Conservation (phyloP, 1,284 basidiomycete species). For the Ceratobasidium sp. region DNA sequence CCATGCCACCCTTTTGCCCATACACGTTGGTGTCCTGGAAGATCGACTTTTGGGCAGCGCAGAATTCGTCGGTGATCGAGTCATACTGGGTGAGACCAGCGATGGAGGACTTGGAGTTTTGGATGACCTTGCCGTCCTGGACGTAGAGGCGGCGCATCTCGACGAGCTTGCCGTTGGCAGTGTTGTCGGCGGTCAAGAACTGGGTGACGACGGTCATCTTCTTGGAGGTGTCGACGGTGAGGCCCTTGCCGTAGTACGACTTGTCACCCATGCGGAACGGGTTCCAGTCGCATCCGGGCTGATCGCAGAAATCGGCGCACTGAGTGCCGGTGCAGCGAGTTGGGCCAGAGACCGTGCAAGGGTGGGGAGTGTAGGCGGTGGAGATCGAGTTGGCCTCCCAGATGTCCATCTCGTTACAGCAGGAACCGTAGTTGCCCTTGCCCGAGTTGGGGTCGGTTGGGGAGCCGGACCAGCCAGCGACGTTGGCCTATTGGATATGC, state of each 20-base stretch:
- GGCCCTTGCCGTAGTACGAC: constrained; percentile 56
- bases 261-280: constrained; percentile 60
- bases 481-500: no score
- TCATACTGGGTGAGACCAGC: constrained; percentile 48
- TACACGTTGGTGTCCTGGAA: constrained; percentile 57
- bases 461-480: constrained; percentile 32
- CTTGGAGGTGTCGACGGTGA: constrained; percentile 57
- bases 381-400: constrained; percentile 41
- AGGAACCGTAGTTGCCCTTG: constrained; percentile 39
- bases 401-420: constrained; percentile 42
- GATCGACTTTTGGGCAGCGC: constrained; percentile 53
- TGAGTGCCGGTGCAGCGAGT: no score
- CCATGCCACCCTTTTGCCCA: constrained; percentile 55
- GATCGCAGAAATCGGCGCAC: constrained; percentile 47
- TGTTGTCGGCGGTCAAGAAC: constrained; percentile 58
- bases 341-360: constrained; percentile 37
- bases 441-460: constrained; percentile 37
- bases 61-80: constrained; percentile 54
- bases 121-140: constrained; percentile 59
- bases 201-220: constrained; percentile 63
- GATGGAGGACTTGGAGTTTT: constrained; percentile 56
- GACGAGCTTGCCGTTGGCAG: constrained; percentile 54
- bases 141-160: constrained; percentile 64
- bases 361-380: constrained; percentile 45
- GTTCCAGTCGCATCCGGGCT: constrained; percentile 64